Evolutionary conservation across 768 basidiomycete species (phyloP).

Genomic region (Lactifluus rugatus): DNA sequence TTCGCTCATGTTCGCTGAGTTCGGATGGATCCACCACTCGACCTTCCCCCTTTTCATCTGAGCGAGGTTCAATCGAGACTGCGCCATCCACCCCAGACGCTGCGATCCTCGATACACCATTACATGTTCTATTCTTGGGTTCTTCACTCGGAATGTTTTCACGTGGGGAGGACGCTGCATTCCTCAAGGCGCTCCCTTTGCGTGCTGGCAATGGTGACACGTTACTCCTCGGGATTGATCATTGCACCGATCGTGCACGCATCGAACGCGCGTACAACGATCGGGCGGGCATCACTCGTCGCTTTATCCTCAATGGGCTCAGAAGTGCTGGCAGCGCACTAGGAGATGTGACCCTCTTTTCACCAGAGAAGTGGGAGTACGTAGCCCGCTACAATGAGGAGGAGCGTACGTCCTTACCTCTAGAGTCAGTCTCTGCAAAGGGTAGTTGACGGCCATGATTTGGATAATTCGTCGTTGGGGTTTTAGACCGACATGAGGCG

Average conservation of each 20-base stretch:
- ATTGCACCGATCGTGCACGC: constrained; percentile 54
- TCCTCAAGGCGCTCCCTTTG: too few relatives aligned
- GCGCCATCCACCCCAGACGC: too few relatives aligned
- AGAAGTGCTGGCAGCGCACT: constrained; percentile 56
- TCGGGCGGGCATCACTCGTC: constrained; percentile 53
- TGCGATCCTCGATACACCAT: too few relatives aligned
- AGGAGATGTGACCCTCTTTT: constrained; percentile 56
- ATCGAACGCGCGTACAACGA: constrained; percentile 89
- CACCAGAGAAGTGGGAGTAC: constrained; percentile 68
- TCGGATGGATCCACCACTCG: too few relatives aligned
- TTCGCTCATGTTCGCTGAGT: constrained; percentile 26
- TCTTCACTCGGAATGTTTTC: too few relatives aligned
- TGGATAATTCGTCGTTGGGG: not conserved
- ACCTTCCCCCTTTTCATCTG: too few relatives aligned
- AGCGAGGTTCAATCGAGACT: too few relatives aligned
- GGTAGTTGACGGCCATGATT: not conserved
- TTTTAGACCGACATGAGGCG: constrained; percentile 69
- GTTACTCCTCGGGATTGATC: constrained; percentile 57
- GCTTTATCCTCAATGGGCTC: constrained; percentile 84
- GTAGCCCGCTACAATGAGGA: constrained; percentile 48
- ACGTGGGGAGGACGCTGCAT: too few relatives aligned
- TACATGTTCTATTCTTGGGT: too few relatives aligned
- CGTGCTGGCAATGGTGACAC: too few relatives aligned
- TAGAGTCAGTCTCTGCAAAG: not conserved
- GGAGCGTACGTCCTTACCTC: constrained; percentile 29